These are phyloP conservation scores for Lizanozyma gosingica DNA, from an alignment of 1,139 yeast genomes.

Conservation along the genomic window DNA sequence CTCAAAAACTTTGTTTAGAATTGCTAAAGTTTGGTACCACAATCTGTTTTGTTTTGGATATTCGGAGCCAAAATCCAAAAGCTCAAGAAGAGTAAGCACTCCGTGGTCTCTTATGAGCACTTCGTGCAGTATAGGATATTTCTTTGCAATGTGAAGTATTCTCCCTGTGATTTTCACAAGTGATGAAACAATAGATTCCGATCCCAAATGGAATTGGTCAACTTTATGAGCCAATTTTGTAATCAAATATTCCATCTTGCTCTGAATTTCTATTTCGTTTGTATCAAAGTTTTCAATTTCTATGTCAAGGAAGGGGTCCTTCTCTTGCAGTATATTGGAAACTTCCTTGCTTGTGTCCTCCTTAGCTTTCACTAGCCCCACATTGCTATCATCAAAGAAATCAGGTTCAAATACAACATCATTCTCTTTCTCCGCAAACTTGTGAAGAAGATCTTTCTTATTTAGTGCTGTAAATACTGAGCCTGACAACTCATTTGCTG, in stretches of 20 bases:
- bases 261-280: conserved; percentile 34
- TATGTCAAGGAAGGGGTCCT: conserved; percentile 32
- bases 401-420: conserved; percentile 11
- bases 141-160: conserved; percentile 32
- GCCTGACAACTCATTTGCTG: neutral
- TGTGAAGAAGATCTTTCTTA: conserved; percentile 22
- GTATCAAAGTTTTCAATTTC: conserved; percentile 36
- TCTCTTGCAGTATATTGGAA: conserved; percentile 9
- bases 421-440: conserved; percentile 21
- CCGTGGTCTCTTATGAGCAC: conserved; percentile 43
- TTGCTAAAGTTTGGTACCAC: conserved; percentile 33
- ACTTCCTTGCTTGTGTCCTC: neutral
- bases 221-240: conserved; percentile 26
- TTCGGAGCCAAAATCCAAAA: conserved; percentile 26
- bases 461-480: neutral
- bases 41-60: conserved; percentile 25
- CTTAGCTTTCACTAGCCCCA: neutral
- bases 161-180: conserved; percentile 31
- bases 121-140: conserved; percentile 34
- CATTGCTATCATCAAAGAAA: conserved; percentile 1
- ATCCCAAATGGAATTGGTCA: conserved; percentile 21
- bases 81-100: conserved; percentile 37
- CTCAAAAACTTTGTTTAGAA: conserved; percentile 32
- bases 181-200: conserved; percentile 23
- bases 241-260: conserved; percentile 33